phyloP scores from a whole-genome alignment of 2,329 filamentous ascomycete genomes.

The Venturia nashicola region DNA sequence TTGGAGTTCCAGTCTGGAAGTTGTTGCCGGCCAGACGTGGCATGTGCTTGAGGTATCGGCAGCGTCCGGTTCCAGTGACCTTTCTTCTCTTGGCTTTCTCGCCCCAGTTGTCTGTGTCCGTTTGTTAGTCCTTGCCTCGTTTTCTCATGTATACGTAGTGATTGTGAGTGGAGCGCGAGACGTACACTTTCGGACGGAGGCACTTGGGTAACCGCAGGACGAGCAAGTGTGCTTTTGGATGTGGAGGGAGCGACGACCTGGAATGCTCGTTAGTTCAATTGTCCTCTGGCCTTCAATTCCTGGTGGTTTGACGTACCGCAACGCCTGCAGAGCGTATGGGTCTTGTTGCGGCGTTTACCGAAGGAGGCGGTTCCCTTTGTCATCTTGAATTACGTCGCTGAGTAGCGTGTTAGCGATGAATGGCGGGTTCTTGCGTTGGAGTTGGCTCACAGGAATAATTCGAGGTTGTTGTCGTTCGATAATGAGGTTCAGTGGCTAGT shows the following conservation, averaged over 20 bases:
- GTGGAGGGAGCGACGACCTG: constrained; percentile 93
- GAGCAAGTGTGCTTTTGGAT: constrained; percentile 99
- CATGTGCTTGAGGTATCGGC: constrained; percentile 87
- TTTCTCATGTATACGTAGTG: neutral
- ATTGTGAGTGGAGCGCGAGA: constrained; percentile 20
- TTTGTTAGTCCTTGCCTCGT: constrained; percentile 4
- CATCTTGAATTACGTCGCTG: constrained; percentile 22
- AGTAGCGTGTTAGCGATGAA: neutral
- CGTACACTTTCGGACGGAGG: constrained; percentile 98
- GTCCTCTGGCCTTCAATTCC: constrained; percentile 12
- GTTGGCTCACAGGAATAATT: neutral
- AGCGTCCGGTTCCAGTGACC: constrained; percentile 94
- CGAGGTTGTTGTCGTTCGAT: neutral
- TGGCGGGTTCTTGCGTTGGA: neutral
- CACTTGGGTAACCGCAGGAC: constrained; percentile 90
- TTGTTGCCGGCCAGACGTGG: constrained; percentile 94
- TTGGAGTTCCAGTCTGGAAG: constrained; percentile 83
- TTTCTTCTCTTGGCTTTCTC: constrained; percentile 99
- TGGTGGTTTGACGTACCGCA: constrained; percentile 60
- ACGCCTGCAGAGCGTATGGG: constrained; percentile 95
- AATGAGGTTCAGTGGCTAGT: neutral
- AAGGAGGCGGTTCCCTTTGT: constrained; percentile 63
- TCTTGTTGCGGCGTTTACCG: constrained; percentile 89
- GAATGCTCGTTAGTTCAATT: constrained; percentile 14
- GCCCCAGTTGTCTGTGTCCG: constrained; percentile 82